Base-by-base conservation (phyloP, 2,329 filamentous ascomycete genomes). In the Drechslera avenae region DNA sequence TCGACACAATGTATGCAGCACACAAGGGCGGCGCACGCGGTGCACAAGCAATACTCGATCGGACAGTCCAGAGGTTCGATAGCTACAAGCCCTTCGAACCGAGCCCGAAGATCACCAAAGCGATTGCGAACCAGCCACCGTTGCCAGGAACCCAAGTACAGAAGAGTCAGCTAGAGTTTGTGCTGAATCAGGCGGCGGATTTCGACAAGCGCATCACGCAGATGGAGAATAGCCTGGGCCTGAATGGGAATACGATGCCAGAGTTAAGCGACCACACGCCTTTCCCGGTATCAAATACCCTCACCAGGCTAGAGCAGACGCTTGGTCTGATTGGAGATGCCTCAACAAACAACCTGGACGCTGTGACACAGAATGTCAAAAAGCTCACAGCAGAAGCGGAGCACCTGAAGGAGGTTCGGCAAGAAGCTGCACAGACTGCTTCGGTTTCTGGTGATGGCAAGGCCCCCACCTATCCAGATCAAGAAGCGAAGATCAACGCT, bases 401-500 rank as follows among this genome's bases (percentile, higher is more conserved):
- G 55, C 83, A 84, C 56, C 76, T 93, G 14, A 84, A 87, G 52
- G 86, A 89, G 39, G 52, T 70, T 4, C 69, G 71, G 31, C 48
- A 59, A 17, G 67, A 71, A 37, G 63, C 62, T 31, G 59, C 60
- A 39, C 60, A 61, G 19, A 46, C 54, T 36, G 45, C 48, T 9
- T 35, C 44, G 4, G 42, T 36, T 9, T 35, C 23, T 16, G 45
- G 50, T 12, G 63, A 65, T 9, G 43, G n/a, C 37, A 62, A 59
- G 19, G 40, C 47, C 1, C 37, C 60, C 36, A 46, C 69, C 46
- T 81, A 87, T 49, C 79, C 81, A 7, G 91, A 96, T 63, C 89
- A 95, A 63, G 82, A 86, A 33, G 82, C 89, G 45, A 96, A 96
- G 72, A 89, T 99, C 71, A 94, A 96, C 59, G 90, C 92, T 1